A percentile compares a stretch with the other conserved stretches of the same genome.
phyloP scores from a whole-genome alignment of 352 stramenopile species.

The Phytophthora sp. region DNA sequence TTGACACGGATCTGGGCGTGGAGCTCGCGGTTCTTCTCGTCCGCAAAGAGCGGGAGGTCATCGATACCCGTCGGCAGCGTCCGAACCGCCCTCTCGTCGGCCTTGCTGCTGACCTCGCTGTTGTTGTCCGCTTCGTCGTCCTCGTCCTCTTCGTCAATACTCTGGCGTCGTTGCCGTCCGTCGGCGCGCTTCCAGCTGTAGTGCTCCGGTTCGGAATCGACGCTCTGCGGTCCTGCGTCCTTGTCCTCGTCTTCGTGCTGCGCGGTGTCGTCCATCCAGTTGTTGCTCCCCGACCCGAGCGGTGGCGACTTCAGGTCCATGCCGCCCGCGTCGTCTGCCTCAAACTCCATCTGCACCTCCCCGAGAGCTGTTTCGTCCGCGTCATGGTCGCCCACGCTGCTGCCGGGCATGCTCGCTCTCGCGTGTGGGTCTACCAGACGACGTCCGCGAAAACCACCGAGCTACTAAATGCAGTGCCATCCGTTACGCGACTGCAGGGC shows the following conservation, averaged over 20 bases:
- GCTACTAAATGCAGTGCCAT: conserved; percentile 7
- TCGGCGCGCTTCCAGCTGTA: conserved; percentile 80
- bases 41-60: conserved; percentile 89
- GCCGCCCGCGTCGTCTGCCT: neutral
- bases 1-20: conserved; percentile 84
- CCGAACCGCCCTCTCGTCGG: conserved; percentile 24
- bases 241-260: conserved; percentile 26
- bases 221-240: conserved; percentile 16
- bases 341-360: conserved; percentile 10
- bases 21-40: conserved; percentile 87
- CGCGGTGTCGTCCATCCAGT: conserved; percentile 12
- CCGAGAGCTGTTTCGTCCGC: conserved; percentile 3
- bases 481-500: too few species aligned
- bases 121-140: conserved; percentile 41
- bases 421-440: conserved; percentile 9
- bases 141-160: conserved; percentile 38
- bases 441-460: neutral
- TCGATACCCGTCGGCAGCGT: conserved; percentile 81
- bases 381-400: neutral
- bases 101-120: conserved; percentile 24
- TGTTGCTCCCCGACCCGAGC: conserved; percentile 28
- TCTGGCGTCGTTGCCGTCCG: conserved; percentile 36
- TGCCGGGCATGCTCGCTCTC: conserved; percentile 14
- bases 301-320: conserved; percentile 25
- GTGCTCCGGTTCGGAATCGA: conserved; percentile 19